Evolutionary conservation across 176 grass and related monocot species (phyloP), one percentile per base, ranked within the genome.

Genomic region (Microstegium vimineum): DNA sequence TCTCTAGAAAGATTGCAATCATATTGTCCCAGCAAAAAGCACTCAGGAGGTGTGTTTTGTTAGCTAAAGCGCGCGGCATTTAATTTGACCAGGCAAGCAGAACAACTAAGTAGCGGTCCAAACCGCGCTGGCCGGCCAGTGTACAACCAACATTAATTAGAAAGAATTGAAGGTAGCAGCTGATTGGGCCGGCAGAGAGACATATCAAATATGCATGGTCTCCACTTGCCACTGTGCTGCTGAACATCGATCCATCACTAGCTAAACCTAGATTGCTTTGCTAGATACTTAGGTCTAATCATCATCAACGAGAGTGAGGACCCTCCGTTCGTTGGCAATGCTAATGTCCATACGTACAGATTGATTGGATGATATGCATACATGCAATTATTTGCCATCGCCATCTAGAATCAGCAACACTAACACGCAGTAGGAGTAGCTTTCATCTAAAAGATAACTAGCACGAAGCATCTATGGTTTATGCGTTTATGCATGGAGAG

Each of bases 71-170:
- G n/a, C n/a, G n/a, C n/a, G 41, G 2, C 73, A 59, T 77, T 87
- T 71, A 75, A 72, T 82, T 82, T 82, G 86, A 83, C 80, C 66
- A 31, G 1, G 10, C n/a, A 71, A 36, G n/a, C n/a, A n/a, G 52
- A 22, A 10, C 34, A 83, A 63, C 15, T 65, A 75, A 75, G 46
- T 41, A 37, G 78, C 65, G n/a, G 47, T 57, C 78, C 25, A 69
- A 69, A 83, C n/a, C 52, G 70, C n/a, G n/a, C n/a, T n/a, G n/a
- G n/a, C 70, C 51, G 60, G 22, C 8, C 38, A 49, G 30, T 26
- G 27, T 64, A 64, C 47, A 35, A 23, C 68, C 5, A 27, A 7
- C 37, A 43, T 28, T 71, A 27, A n/a, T n/a, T n/a, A n/a, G n/a
- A 8, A 28, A 41, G 36, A 62, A 77, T 32, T 4, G 9, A 22